Percentiles rank a stretch among this genome's conserved stretches.
phyloP scores from a whole-genome alignment of 805 yeast species.

The Candida qinlingensis region DNA sequence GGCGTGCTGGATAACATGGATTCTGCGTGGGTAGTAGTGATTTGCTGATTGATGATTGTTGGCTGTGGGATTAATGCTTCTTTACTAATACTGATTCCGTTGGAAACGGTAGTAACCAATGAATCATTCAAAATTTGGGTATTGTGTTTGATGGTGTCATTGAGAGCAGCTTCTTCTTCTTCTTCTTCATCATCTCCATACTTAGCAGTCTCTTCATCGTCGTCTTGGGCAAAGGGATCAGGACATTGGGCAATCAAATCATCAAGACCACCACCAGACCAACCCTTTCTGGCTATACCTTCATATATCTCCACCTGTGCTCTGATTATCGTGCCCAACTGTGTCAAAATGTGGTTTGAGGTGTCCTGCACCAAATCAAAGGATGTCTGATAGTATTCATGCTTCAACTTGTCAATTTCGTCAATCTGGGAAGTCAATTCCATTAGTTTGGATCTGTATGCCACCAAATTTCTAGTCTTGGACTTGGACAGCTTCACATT shows the following conservation, averaged over 20 bases:
- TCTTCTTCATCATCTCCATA: background rate
- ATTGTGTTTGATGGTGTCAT: background rate
- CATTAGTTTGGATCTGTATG: slow-evolving; percentile 60
- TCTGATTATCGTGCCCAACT: slow-evolving; percentile 59
- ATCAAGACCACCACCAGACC: slow-evolving; percentile 86
- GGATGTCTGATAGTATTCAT: slow-evolving; percentile 64
- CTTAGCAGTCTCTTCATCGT: slow-evolving; percentile 11
- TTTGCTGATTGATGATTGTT: slow-evolving; percentile 15
- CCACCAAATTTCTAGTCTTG: slow-evolving; percentile 58
- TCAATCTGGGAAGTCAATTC: slow-evolving; percentile 72
- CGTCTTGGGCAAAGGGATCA: slow-evolving; percentile 48
- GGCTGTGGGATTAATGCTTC: slow-evolving; percentile 4
- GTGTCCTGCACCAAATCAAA: slow-evolving; percentile 58
- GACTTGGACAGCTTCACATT: slow-evolving; percentile 54
- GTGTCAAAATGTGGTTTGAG: slow-evolving; percentile 46
- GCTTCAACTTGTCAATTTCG: slow-evolving; percentile 70
- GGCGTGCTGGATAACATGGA: slow-evolving; percentile 19
- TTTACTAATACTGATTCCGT: slow-evolving; percentile 13
- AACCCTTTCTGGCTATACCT: slow-evolving; percentile 76
- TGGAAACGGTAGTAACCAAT: slow-evolving; percentile 1
- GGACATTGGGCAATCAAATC: slow-evolving; percentile 57
- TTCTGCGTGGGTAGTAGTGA: slow-evolving; percentile 10
- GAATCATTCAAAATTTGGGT: background rate
- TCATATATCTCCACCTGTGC: slow-evolving; percentile 81
- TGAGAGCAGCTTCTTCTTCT: background rate